phyloP scores from a whole-genome alignment of 2,329 filamentous ascomycete species.

The Ophiostoma quercus region DNA sequence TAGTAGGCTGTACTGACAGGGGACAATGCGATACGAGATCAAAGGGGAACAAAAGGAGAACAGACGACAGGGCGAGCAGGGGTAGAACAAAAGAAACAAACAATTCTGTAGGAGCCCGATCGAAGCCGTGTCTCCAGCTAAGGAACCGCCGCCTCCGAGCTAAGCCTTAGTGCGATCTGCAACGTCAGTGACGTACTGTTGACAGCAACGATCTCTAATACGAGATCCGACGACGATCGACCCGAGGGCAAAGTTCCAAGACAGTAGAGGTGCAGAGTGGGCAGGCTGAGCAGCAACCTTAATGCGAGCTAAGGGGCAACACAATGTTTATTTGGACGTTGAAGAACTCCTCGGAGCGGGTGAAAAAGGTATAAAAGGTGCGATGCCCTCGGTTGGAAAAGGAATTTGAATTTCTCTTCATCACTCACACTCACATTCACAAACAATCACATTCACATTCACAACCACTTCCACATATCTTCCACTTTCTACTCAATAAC shows the following conservation, averaged over 20 bases:
- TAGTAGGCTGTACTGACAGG: neutral
- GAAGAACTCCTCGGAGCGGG: neutral
- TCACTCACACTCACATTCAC: no score
- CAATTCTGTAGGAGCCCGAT: neutral
- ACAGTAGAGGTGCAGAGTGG: neutral
- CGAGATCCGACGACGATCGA: constrained; percentile 7
- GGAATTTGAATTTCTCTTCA: neutral
- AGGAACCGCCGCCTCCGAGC: neutral
- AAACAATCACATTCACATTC: neutral
- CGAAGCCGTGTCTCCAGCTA: neutral
- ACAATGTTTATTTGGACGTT: neutral
- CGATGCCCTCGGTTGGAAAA: neutral
- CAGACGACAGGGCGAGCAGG: no score
- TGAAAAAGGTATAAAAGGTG: neutral
- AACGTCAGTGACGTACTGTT: neutral
- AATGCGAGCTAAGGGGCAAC: neutral
- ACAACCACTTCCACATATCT: neutral
- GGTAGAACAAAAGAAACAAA: neutral
- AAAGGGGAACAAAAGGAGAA: neutral
- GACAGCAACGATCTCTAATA: neutral
- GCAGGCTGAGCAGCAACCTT: neutral
- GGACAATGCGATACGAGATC: neutral
- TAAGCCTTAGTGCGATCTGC: constrained; percentile 2
- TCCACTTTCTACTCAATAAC: neutral
- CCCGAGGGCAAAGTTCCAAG: neutral